These are phyloP conservation scores for Pseudohyphozyma bogoriensis DNA, from an alignment of 768 basidiomycete genomes.

Conservation along the genomic window DNA sequence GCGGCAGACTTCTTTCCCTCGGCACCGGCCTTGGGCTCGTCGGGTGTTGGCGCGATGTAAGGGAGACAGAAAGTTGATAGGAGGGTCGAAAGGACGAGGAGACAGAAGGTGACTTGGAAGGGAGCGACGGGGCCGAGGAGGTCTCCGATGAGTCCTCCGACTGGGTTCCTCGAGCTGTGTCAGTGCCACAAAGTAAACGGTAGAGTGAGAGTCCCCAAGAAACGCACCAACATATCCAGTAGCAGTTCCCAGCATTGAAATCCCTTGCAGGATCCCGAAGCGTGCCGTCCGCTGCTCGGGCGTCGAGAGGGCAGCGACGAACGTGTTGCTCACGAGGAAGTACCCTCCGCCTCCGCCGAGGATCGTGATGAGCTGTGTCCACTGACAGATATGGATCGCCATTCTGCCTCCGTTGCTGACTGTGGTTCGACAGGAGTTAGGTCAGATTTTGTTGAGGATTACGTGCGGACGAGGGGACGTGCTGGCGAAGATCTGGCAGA, in stretches of 20 bases:
- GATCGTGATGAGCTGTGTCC: conserved; percentile 36
- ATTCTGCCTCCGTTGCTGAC: conserved; percentile 24
- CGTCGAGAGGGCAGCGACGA: conserved; percentile 29
- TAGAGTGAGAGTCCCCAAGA: background rate
- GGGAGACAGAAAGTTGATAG: conserved; percentile 34
- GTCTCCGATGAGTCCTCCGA: conserved; percentile 28
- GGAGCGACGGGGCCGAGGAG: conserved; percentile 32
- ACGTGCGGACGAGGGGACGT: background rate
- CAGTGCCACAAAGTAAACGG: background rate
- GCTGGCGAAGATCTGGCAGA: conserved; percentile 32
- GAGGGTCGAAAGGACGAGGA: conserved; percentile 28
- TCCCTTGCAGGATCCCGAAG: conserved; percentile 35
- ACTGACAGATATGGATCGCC: conserved; percentile 33
- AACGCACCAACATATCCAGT: conserved; percentile 32
- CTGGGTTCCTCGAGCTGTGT: background rate
- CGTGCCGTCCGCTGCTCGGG: conserved; percentile 33
- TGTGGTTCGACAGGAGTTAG: background rate
- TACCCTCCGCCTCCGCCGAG: conserved; percentile 37
- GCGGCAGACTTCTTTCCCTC: conserved; percentile 1
- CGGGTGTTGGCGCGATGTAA: conserved; percentile 31
- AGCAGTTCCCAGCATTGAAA: conserved; percentile 31
- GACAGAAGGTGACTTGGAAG: conserved; percentile 33
- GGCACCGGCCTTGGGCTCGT: background rate
- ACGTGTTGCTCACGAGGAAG: conserved; percentile 30
- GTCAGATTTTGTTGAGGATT: background rate